phyloP scores from a whole-genome alignment of 352 stramenopile species.

The Phytophthora sp. region DNA sequence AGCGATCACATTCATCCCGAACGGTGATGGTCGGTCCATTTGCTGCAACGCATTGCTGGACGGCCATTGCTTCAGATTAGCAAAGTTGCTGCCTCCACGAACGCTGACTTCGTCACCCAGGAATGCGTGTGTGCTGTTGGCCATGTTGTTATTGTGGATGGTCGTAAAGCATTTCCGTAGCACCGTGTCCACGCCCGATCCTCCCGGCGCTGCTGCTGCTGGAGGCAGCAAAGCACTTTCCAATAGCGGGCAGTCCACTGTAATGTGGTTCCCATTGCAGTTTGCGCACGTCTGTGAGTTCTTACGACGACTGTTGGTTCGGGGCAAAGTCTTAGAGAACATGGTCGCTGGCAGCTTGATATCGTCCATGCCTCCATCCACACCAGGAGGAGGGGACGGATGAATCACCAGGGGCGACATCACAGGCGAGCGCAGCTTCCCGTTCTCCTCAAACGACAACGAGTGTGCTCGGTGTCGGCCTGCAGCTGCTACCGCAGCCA shows the following conservation, averaged over 20 bases:
- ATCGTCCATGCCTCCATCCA: conserved; percentile 23
- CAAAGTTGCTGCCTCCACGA: conserved; percentile 63
- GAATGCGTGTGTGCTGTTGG: conserved; percentile 87
- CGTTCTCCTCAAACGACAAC: conserved; percentile 47
- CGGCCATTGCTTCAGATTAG: conserved; percentile 43
- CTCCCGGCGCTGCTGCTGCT: conserved; percentile 9
- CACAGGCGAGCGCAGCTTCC: conserved; percentile 21
- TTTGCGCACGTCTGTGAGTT: conserved; percentile 71
- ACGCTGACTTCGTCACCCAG: conserved; percentile 88
- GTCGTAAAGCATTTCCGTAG: conserved; percentile 89
- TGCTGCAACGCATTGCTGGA: conserved; percentile 35
- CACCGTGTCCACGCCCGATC: conserved; percentile 64
- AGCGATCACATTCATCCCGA: conserved; percentile 77
- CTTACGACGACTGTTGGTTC: conserved; percentile 67
- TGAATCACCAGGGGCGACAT: conserved; percentile 31
- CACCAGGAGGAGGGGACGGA: conserved; percentile 17
- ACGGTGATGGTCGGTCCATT: conserved; percentile 51
- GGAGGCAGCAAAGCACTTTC: conserved; percentile 52
- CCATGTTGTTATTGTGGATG: conserved; percentile 86
- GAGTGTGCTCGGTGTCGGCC: conserved; percentile 49
- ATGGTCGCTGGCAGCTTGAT: conserved; percentile 36
- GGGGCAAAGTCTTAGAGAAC: conserved; percentile 45
- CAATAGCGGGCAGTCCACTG: conserved; percentile 75
- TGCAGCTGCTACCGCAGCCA: conserved; percentile 48
- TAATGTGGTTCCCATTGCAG: conserved; percentile 85